Conservation (phyloP, 441 rosid genomes). For the Gossypium aridum region DNA sequence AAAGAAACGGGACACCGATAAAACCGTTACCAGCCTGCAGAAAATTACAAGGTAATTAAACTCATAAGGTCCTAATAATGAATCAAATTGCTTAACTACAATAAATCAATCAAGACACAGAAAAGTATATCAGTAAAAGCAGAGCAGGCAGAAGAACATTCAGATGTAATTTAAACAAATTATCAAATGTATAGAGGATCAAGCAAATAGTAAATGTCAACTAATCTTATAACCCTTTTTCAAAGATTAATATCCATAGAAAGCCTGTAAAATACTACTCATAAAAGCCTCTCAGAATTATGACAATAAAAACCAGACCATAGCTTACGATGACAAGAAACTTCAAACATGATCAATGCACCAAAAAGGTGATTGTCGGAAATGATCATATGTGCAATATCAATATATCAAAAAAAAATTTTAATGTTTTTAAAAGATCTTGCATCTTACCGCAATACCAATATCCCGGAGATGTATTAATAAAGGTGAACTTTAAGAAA, state of each 20-base stretch:
- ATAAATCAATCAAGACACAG: background rate
- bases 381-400: too few relatives aligned
- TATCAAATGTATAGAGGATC: background rate
- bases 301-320: background rate
- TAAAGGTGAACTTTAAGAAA: too few relatives aligned
- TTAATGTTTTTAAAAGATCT: too few relatives aligned
- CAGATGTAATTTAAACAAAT: background rate
- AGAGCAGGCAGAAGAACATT: background rate
- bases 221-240: background rate
- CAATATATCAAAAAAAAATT: too few relatives aligned
- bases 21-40: slow-evolving; percentile 48
- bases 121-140: background rate
- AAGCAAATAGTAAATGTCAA: background rate
- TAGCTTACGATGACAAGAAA: background rate
- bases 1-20: slow-evolving; percentile 34
- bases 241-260: background rate
- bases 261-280: background rate
- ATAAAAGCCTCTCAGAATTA: background rate
- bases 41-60: slow-evolving; percentile 1
- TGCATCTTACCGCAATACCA: too few relatives aligned
- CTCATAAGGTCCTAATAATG: background rate
- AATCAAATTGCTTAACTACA: background rate
- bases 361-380: background rate
- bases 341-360: slow-evolving; percentile 8
- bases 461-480: too few relatives aligned